Evolutionary conservation across 148 eudicot species (phyloP).

Genomic region (Chenopodium quinoa): DNA sequence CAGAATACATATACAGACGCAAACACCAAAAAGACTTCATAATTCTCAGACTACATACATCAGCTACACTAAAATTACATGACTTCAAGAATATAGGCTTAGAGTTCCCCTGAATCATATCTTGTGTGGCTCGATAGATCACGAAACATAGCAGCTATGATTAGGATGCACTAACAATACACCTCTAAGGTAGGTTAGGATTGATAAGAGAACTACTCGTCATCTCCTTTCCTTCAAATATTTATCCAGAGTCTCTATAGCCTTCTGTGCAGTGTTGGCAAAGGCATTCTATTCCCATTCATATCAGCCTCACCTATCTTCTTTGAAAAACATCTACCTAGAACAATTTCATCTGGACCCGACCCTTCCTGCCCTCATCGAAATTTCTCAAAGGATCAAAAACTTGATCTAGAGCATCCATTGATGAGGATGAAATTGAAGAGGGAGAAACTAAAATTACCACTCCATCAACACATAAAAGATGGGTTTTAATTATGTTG

Average conservation of each 20-base stretch:
- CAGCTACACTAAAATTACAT: background rate
- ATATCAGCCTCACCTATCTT: background rate
- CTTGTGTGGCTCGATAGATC: constrained; percentile 28
- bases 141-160: constrained; percentile 14
- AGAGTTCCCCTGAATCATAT: constrained; percentile 43
- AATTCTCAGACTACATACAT: background rate
- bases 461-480: too few species aligned
- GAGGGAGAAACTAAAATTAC: too few species aligned
- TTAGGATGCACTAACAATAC: too few species aligned
- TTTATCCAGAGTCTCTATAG: constrained; percentile 43
- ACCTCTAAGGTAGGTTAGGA: too few species aligned
- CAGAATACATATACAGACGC: background rate
- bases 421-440: too few species aligned
- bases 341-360: constrained; percentile 48
- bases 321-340: constrained; percentile 45
- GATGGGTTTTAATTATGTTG: too few species aligned
- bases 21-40: background rate
- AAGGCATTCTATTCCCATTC: background rate
- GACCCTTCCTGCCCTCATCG: constrained; percentile 59
- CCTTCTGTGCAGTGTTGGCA: constrained; percentile 11
- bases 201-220: background rate
- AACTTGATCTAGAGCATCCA: too few species aligned
- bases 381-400: too few species aligned
- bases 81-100: background rate
- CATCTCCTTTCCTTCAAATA: constrained; percentile 48